A percentile compares a stretch with the other conserved stretches of the same genome.
phyloP scores from a whole-genome alignment of 805 yeast species.

The Candida fluviatilis region DNA sequence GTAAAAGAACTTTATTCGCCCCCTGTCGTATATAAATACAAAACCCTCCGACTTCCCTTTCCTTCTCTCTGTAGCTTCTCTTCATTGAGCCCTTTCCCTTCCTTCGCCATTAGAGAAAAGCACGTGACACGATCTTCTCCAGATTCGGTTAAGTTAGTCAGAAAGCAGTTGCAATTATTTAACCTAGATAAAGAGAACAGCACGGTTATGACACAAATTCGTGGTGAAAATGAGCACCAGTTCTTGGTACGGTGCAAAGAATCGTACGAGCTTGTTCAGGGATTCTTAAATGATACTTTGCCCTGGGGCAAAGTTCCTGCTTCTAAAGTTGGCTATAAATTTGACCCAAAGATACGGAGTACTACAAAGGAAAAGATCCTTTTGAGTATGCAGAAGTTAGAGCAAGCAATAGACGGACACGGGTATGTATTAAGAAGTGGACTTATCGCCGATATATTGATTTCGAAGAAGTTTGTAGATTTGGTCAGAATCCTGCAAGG shows the following conservation, averaged over 20 bases:
- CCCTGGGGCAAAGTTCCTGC: constrained; percentile 21
- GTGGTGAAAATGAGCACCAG: constrained; percentile 7
- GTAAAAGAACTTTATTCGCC: too few species aligned
- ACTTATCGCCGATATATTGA: neutral
- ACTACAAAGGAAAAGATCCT: constrained; percentile 24
- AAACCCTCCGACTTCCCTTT: too few species aligned
- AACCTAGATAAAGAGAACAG: neutral
- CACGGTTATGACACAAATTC: neutral
- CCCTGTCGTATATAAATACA: too few species aligned
- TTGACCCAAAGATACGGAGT: constrained; percentile 17
- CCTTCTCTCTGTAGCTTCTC: neutral
- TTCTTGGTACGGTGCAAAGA: constrained; percentile 24
- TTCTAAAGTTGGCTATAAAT: constrained; percentile 16
- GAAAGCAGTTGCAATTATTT: too few species aligned
- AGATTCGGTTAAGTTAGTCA: too few species aligned
- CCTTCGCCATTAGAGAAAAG: neutral
- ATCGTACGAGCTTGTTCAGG: constrained; percentile 28
- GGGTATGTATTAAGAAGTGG: constrained; percentile 20
- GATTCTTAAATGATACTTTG: constrained; percentile 25
- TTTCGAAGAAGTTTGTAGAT: neutral
- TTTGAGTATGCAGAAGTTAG: constrained; percentile 25
- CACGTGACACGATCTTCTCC: neutral
- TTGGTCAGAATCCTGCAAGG: too few species aligned
- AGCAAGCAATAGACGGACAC: constrained; percentile 23
- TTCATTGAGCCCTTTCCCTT: neutral